Evolutionary conservation across 768 basidiomycete species (phyloP).

Genomic region (Termitomyces sp.): DNA sequence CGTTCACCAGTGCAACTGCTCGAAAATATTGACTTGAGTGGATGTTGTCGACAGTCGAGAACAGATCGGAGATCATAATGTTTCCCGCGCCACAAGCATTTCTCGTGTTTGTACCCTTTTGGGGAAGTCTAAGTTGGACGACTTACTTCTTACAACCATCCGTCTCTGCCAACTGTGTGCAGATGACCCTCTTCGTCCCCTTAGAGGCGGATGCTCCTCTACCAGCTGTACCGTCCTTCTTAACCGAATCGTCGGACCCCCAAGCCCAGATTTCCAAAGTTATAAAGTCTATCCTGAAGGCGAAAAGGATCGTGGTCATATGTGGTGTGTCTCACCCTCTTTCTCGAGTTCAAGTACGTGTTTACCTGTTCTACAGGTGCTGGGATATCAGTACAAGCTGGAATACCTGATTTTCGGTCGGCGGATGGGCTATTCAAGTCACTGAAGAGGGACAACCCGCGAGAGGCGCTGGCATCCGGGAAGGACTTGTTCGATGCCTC

Average conservation of each 20-base stretch:
- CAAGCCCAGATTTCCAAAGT: slow-evolving; percentile 47
- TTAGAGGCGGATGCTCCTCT: slow-evolving; percentile 44
- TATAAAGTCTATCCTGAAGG: slow-evolving; percentile 69
- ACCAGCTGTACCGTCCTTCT: slow-evolving; percentile 54
- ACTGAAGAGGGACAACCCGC: slow-evolving; percentile 75
- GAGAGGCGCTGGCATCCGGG: slow-evolving; percentile 66
- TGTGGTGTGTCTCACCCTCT: slow-evolving; percentile 55
- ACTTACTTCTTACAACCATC: slow-evolving; percentile 15
- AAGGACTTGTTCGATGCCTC: slow-evolving; percentile 91
- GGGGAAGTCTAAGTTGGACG: slow-evolving; percentile 7
- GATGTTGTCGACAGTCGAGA: too few species aligned
- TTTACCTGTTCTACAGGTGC: slow-evolving; percentile 50
- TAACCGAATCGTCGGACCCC: slow-evolving; percentile 44
- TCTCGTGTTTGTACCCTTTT: slow-evolving; percentile 12
- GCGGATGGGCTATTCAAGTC: slow-evolving; percentile 75
- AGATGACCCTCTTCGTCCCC: slow-evolving; percentile 66
- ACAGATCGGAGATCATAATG: slow-evolving; percentile 5
- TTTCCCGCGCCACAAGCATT: slow-evolving; percentile 22
- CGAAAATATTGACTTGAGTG: too few species aligned
- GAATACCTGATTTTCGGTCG: slow-evolving; percentile 89
- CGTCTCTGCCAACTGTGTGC: slow-evolving; percentile 7
- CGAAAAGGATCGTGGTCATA: slow-evolving; percentile 81
- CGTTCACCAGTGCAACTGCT: too few species aligned
- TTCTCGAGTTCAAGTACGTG: neutral
- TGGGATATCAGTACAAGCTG: slow-evolving; percentile 83